phyloP scores from a whole-genome alignment of 495 filamentous ascomycete genomes.

The Cetradonia linearis region DNA sequence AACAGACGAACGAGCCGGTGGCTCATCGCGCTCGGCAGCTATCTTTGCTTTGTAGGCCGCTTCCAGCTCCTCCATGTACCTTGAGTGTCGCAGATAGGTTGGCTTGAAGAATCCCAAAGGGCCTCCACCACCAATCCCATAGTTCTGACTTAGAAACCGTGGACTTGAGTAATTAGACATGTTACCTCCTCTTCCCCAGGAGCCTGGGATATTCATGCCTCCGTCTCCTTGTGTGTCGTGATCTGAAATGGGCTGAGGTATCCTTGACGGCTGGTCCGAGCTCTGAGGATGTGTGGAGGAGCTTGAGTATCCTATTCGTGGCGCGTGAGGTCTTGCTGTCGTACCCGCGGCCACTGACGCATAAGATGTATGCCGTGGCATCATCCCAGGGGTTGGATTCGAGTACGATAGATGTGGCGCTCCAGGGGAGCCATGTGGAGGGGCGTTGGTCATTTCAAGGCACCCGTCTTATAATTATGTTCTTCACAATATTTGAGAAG shows the following conservation, averaged over 20 bases:
- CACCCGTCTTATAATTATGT: background rate
- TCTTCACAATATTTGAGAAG: background rate
- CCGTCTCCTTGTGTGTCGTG: slow-evolving; percentile 31
- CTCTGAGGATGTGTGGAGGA: slow-evolving; percentile 34
- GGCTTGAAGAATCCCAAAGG: slow-evolving; percentile 52
- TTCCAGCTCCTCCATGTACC: slow-evolving; percentile 64
- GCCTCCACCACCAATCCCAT: slow-evolving; percentile 10
- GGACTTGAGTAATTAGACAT: slow-evolving; percentile 29
- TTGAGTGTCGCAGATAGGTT: slow-evolving; percentile 69
- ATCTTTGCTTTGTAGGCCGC: slow-evolving; percentile 54
- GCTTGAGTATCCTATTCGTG: slow-evolving; percentile 46
- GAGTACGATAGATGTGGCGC: slow-evolving; percentile 35
- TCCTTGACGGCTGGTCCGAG: slow-evolving; percentile 28
- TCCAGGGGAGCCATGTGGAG: slow-evolving; percentile 39
- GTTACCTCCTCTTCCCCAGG: slow-evolving; percentile 32
- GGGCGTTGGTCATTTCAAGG: slow-evolving; percentile 36
- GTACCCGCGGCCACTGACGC: slow-evolving; percentile 71
- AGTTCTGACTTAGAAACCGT: slow-evolving; percentile 20
- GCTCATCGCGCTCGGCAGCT: slow-evolving; percentile 41
- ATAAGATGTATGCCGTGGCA: slow-evolving; percentile 56
- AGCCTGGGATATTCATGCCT: slow-evolving; percentile 29
- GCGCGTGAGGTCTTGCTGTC: slow-evolving; percentile 31
- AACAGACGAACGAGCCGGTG: slow-evolving; percentile 31
- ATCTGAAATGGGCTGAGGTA: slow-evolving; percentile 24
- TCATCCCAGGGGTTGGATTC: slow-evolving; percentile 34